phyloP scores from a whole-genome alignment of 75 land plant genomes.

The Pinus tabuliformis region DNA sequence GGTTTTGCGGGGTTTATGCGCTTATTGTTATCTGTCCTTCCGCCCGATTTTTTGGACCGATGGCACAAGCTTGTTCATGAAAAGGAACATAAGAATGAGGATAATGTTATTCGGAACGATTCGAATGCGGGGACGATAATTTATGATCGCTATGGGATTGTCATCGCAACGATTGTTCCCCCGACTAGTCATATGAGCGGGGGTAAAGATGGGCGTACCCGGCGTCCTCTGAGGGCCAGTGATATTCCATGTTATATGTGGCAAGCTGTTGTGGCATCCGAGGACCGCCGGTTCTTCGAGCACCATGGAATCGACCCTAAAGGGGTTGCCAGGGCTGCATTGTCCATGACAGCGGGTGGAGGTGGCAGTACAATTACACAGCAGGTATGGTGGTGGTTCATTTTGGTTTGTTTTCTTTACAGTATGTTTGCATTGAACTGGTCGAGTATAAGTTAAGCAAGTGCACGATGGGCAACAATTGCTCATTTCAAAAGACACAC shows the following conservation, averaged over 20 bases:
- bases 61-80: conserved; percentile 35
- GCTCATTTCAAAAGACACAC: too few relatives aligned
- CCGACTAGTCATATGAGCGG: conserved; percentile 4
- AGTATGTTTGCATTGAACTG: too few relatives aligned
- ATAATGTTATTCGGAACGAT: conserved; percentile 7
- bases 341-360: conserved; percentile 45
- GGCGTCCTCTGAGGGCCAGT: conserved; percentile 18
- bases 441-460: too few relatives aligned
- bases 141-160: conserved; percentile 44
- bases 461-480: too few relatives aligned
- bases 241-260: conserved; percentile 47
- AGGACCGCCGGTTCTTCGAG: conserved; percentile 65
- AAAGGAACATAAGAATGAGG: conserved; percentile 13
- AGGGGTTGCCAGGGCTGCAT: conserved; percentile 45
- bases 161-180: conserved; percentile 41
- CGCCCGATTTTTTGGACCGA: conserved; percentile 39
- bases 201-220: background rate
- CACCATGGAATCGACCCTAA: conserved; percentile 59
- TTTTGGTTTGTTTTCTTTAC: too few relatives aligned
- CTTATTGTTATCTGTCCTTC: conserved; percentile 26
- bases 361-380: conserved; percentile 84
- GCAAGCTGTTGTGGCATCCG: conserved; percentile 67
- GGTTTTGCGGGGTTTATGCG: conserved; percentile 22
- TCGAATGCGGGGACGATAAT: conserved; percentile 26
- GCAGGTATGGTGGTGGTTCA: conserved; percentile 37